These are phyloP conservation scores for Cardamine resedifolia DNA, from an alignment of 345 rosid genomes.

Conservation along the genomic window DNA sequence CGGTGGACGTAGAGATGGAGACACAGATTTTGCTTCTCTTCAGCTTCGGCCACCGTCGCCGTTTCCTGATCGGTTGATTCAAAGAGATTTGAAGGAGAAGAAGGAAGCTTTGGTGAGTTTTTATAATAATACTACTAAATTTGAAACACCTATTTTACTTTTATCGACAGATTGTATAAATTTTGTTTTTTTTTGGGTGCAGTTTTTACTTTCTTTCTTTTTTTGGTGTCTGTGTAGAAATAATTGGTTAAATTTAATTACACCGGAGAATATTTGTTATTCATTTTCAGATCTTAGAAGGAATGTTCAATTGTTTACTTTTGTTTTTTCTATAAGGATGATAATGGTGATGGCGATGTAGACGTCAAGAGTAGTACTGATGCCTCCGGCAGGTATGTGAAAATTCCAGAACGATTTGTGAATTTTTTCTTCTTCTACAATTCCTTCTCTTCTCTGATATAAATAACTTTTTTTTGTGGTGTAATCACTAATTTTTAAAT, in stretches of 20 bases:
- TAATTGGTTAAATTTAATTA: constrained; percentile 43
- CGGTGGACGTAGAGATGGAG: constrained; percentile 48
- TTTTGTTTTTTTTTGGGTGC: constrained; percentile 40
- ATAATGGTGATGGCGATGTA: constrained; percentile 32
- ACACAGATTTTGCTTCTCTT: constrained; percentile 13
- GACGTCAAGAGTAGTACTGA: constrained; percentile 38
- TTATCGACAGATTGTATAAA: background rate
- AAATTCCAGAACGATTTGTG: constrained; percentile 4
- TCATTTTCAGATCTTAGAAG: constrained; percentile 32
- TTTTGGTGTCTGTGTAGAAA: background rate
- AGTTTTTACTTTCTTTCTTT: constrained; percentile 30
- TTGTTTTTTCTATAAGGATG: constrained; percentile 26
- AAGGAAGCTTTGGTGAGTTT: constrained; percentile 43
- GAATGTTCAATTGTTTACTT: constrained; percentile 14
- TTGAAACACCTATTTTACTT: background rate
- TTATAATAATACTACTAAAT: background rate
- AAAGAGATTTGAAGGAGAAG: constrained; percentile 16
- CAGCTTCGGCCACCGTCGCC: constrained; percentile 37
- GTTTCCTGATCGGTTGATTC: constrained; percentile 46
- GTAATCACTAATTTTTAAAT: background rate
- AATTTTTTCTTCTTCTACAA: background rate
- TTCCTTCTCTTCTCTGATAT: constrained; percentile 39
- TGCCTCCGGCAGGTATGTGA: constrained; percentile 58
- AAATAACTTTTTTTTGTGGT: constrained; percentile 26
- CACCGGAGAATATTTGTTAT: constrained; percentile 26